Base-by-base conservation (phyloP, 345 rosid genomes). In the Aurinia saxatilis region DNA sequence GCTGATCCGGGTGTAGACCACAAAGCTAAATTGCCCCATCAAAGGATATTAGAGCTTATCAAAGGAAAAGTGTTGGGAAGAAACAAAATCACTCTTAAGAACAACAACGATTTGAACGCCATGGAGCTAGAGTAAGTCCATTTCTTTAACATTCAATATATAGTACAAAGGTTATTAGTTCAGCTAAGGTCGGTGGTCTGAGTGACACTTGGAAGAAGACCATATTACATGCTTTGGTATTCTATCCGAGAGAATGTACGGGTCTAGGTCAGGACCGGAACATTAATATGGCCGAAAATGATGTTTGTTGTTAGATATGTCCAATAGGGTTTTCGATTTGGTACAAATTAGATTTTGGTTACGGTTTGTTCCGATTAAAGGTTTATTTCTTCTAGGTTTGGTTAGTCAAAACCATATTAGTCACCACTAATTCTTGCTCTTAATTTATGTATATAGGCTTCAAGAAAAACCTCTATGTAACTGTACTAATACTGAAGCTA, bases 81-180 rank as follows among this genome's bases (percentile, higher is more conserved):
- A 13, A 62, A 71, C 30, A 57, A 63, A 55, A 76, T 82, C 69
- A 75, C 51, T 36, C 77, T 84, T 25, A 40, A 73, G 0, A 61
- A 63, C 34, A 48, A 62, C 47, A 74, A 77, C 2, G 77, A 79
- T 34, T 64, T 82, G 7, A 73, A 80, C 53, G 66, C 58, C 19
- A 61, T 45, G 44, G 96, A 89, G 75, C 82, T 90, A 30, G 97
- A 87, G 99, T 93, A 82, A 80, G 99, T 80, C 41, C 30, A 47
- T 57, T 18, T 13, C 17, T 14, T 9, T 19, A 17, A 25, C 51
- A 49, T 17, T 36, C 35, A 16, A 23, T 35, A 21, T 21, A 21
- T 21, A 4, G 4, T 21, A 21, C 4, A 4, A 21, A 21, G 25
- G 4, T 21, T 21, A 21, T 21, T 21, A 21, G 2, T 4, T 21